Conservation (phyloP, 805 yeast species). For the Scheffersomyces stipitis region DNA sequence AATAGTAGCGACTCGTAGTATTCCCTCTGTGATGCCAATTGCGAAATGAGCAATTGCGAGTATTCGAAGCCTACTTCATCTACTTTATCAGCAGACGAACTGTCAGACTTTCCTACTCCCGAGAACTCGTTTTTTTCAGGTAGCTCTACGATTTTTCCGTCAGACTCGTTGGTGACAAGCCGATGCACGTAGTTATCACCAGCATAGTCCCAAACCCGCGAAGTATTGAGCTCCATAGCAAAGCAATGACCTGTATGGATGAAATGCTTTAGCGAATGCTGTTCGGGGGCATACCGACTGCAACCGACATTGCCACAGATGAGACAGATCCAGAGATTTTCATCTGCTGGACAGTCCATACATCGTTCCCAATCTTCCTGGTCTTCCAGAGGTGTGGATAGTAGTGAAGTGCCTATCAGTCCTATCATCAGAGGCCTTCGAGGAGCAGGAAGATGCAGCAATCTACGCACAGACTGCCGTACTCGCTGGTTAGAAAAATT, state of each 20-base stretch:
- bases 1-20: slow-evolving; percentile 59
- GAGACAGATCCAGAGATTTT: slow-evolving; percentile 83
- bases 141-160: slow-evolving; percentile 86
- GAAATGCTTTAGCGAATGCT: slow-evolving; percentile 84
- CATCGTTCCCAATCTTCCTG: slow-evolving; percentile 38
- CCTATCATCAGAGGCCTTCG: slow-evolving; percentile 3
- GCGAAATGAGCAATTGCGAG: slow-evolving; percentile 73
- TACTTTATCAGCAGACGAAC: slow-evolving; percentile 30
- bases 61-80: slow-evolving; percentile 74
- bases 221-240: slow-evolving; percentile 82
- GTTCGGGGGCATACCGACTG: slow-evolving; percentile 75
- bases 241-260: slow-evolving; percentile 79
- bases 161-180: slow-evolving; percentile 77
- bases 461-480: slow-evolving; percentile 27
- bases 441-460: slow-evolving; percentile 26
- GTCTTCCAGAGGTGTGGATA: slow-evolving; percentile 1
- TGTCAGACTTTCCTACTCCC: slow-evolving; percentile 2
- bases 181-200: slow-evolving; percentile 90
- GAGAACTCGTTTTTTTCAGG: slow-evolving; percentile 30
- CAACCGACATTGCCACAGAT: slow-evolving; percentile 93
- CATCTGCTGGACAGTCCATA: slow-evolving; percentile 53
- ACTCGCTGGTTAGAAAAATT: slow-evolving; percentile 35
- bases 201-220: slow-evolving; percentile 93
- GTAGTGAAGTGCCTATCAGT: not conserved
- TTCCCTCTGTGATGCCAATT: slow-evolving; percentile 82